A percentile compares a stretch with the other conserved stretches of the same genome.
These are phyloP conservation scores for Gossypium trilobum DNA, from an alignment of 441 rosid genomes.

Conservation along the genomic window DNA sequence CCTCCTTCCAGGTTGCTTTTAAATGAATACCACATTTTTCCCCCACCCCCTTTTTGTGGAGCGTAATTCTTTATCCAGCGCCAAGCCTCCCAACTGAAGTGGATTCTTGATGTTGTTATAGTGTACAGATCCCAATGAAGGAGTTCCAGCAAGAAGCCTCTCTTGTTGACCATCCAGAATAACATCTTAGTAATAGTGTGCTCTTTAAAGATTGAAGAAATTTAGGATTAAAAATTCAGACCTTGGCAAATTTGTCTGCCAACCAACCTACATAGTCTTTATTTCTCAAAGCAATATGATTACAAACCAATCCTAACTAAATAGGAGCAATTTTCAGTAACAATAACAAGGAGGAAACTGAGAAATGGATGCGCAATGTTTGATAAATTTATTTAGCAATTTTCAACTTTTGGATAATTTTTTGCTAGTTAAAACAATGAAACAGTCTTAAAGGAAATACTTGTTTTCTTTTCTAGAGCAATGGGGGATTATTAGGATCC, in stretches of 20 bases:
- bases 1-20: slow-evolving; percentile 1
- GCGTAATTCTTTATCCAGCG: neutral
- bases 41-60: neutral
- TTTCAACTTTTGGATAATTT: neutral
- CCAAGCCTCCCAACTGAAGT: neutral
- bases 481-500: neutral
- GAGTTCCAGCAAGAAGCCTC: neutral
- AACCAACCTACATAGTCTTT: neutral
- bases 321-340: neutral
- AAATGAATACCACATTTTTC: neutral
- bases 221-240: neutral
- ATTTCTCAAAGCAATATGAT: neutral
- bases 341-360: neutral
- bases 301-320: neutral
- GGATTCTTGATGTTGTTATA: neutral
- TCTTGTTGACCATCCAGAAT: neutral
- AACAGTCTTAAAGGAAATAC: neutral
- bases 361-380: neutral
- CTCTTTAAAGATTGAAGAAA: slow-evolving; percentile 3
- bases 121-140: neutral
- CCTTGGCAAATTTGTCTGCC: neutral
- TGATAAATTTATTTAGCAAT: neutral
- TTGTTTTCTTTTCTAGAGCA: neutral
- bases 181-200: neutral
- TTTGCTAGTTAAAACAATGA: neutral